Evolutionary conservation across 2,329 filamentous ascomycete species (phyloP).

Genomic region (Leptoxyphium fumago): DNA sequence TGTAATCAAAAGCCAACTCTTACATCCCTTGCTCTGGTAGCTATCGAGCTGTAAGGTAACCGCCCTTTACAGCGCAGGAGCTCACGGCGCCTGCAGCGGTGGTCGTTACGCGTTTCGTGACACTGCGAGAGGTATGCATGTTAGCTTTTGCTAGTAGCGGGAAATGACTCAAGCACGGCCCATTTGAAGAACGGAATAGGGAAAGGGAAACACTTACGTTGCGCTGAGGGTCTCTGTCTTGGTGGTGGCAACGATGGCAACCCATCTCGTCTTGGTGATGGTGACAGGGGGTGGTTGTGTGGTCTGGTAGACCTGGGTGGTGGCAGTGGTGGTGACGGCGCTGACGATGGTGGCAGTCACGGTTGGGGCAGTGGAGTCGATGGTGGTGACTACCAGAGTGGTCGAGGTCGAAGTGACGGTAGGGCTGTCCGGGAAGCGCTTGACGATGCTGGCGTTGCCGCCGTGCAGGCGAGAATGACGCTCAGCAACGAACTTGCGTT

Average conservation of each 20-base stretch:
- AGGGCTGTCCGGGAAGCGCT: slow-evolving; percentile 22
- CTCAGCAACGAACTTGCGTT: slow-evolving; percentile 10
- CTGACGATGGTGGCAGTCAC: slow-evolving; percentile 11
- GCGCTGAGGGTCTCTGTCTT: slow-evolving; percentile 9
- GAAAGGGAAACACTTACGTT: slow-evolving; percentile 12
- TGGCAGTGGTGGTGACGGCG: slow-evolving; percentile 11
- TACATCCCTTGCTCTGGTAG: too few relatives aligned
- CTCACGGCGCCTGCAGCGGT: neutral
- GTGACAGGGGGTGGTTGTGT: slow-evolving; percentile 12
- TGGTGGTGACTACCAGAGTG: slow-evolving; percentile 10
- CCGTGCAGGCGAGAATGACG: slow-evolving; percentile 6
- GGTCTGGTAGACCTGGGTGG: slow-evolving; percentile 6
- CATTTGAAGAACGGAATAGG: too few relatives aligned
- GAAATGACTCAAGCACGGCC: neutral
- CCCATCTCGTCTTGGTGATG: slow-evolving; percentile 10
- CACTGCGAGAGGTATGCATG: neutral
- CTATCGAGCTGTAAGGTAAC: slow-evolving; percentile 1
- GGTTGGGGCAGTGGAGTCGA: slow-evolving; percentile 5
- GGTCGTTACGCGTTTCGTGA: neutral
- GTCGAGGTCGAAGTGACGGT: slow-evolving; percentile 20
- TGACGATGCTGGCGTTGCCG: slow-evolving; percentile 5
- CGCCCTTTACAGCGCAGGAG: slow-evolving; percentile 11
- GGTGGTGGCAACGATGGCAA: slow-evolving; percentile 11
- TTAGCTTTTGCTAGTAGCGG: neutral
- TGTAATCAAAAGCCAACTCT: too few relatives aligned